A percentile compares a stretch with the other conserved stretches of the same genome.
These are phyloP conservation scores for Plasmodium fragile DNA, from an alignment of 169 alveolate species.

Conservation along the genomic window DNA sequence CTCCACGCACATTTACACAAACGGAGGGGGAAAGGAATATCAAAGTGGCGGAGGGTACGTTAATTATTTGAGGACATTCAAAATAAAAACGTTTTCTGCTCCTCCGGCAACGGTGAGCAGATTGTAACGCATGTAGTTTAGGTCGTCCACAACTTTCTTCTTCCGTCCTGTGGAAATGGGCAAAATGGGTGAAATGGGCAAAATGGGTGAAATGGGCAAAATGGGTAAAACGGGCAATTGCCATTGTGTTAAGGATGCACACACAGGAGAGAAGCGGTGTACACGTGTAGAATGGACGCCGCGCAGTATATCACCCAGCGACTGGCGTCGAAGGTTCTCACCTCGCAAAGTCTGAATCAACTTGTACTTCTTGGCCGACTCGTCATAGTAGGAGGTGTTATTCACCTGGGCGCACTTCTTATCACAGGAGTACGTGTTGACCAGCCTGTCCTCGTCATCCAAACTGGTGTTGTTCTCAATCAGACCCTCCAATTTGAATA, in stretches of 20 bases:
- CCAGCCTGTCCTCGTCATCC: background rate
- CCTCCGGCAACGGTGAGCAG: constrained; percentile 62
- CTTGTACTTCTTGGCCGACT: constrained; percentile 21
- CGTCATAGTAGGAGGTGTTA: constrained; percentile 41
- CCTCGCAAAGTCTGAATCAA: constrained; percentile 25
- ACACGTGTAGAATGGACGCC: too few species aligned
- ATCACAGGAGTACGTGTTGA: constrained; percentile 43
- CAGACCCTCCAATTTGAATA: background rate
- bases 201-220: background rate
- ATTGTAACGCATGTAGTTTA: constrained; percentile 48
- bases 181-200: background rate
- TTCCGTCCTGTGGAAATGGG: constrained; percentile 35
- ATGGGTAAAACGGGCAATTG: background rate
- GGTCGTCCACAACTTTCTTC: constrained; percentile 38
- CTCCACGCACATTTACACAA: background rate
- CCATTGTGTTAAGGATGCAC: background rate
- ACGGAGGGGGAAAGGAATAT: background rate
- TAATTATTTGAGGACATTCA: constrained; percentile 38
- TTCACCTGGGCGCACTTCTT: constrained; percentile 14
- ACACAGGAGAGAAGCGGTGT: background rate
- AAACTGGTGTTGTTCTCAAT: constrained; percentile 19
- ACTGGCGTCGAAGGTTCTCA: background rate
- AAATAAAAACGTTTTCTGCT: constrained; percentile 56
- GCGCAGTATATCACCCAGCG: too few species aligned
- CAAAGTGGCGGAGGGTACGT: background rate